Base-by-base conservation (phyloP, 2,329 filamentous ascomycete species). In the Neoarthrinium moseri region DNA sequence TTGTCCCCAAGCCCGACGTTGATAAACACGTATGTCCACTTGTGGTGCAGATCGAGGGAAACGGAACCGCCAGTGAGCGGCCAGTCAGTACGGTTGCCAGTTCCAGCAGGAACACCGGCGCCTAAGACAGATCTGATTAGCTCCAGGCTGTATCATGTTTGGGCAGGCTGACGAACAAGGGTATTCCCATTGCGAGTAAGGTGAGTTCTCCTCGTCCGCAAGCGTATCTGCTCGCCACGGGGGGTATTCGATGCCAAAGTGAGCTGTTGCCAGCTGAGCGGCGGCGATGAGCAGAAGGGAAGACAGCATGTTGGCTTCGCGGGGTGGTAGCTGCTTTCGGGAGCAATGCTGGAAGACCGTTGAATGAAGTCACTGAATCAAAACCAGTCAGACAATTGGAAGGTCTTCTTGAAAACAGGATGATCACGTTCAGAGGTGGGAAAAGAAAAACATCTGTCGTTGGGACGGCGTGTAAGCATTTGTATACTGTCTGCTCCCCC, bases 21-120 rank as follows among this genome's bases (percentile, higher is more conserved):
- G 63, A 80, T 59, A 56, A 72, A 78, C 57, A 80, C 46, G 60
- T 78, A 80, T 24, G 69, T 65, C 73, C 73, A 80, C 6, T 61
- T 53, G 62, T 80, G 77, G 63, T 76, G 74, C 24, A 80, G 69
- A 32, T 71, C 64, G 12, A 80, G 67, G 51, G 64, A 59, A 40
- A 80, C 56, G 27, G 70, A 65, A 51, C 75, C 76, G 51, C 75
- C 75, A 33, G 59, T 57, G n/a, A 77, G 57, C 26, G 76, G 74
- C 76, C 76, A 80, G 54, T 78, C 73, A 44, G 77, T 80, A 42
- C 70, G 63, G 57, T 77, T 77, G 41, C 63, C 66, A 34, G 54
- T 53, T 33, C 64, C 65, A 56, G 69, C 68, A 21, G 70, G 66
- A 27, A 77, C 74, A 26, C 71, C 71, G 44, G 69, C 77, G 55